These are phyloP conservation scores for Setomelanomma holmii DNA, from an alignment of 2,329 filamentous ascomycete genomes.

Conservation along the genomic window DNA sequence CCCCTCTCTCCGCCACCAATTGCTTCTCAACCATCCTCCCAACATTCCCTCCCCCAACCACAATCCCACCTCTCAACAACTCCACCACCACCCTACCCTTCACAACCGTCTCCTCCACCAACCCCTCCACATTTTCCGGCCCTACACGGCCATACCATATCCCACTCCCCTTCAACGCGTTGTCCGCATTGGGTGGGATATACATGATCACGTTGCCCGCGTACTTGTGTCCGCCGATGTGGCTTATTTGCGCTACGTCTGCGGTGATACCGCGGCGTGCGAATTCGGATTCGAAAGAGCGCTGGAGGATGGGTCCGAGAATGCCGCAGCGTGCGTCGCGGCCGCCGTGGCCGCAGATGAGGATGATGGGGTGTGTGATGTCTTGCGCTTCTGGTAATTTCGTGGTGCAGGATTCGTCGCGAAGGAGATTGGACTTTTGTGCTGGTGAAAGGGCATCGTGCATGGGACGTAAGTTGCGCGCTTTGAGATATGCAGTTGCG, in stretches of 20 bases:
- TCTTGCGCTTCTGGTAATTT: conserved; percentile 62
- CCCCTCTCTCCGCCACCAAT: conserved; percentile 32
- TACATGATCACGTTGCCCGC: conserved; percentile 87
- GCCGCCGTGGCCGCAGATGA: conserved; percentile 87
- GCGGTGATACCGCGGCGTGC: conserved; percentile 59
- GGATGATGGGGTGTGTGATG: conserved; percentile 54
- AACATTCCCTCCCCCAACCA: conserved; percentile 30
- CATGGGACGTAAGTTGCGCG: conserved; percentile 65
- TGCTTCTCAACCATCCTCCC: conserved; percentile 38
- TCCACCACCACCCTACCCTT: conserved; percentile 72
- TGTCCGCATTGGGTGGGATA: conserved; percentile 64
- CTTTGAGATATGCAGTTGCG: conserved; percentile 71
- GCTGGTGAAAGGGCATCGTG: conserved; percentile 64
- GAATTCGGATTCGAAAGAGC: conserved; percentile 72
- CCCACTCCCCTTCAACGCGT: conserved; percentile 72
- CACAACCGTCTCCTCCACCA: conserved; percentile 74
- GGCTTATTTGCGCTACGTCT: conserved; percentile 74
- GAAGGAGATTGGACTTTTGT: conserved; percentile 54
- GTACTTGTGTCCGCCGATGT: conserved; percentile 85
- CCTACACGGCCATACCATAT: conserved; percentile 85
- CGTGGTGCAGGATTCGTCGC: conserved; percentile 57
- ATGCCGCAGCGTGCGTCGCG: conserved; percentile 84
- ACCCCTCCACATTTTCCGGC: conserved; percentile 76
- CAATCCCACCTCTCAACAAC: conserved; percentile 74
- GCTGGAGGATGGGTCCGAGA: conserved; percentile 74